phyloP scores from a whole-genome alignment of 176 grass and related monocot genomes.

The Stipa capillata region DNA sequence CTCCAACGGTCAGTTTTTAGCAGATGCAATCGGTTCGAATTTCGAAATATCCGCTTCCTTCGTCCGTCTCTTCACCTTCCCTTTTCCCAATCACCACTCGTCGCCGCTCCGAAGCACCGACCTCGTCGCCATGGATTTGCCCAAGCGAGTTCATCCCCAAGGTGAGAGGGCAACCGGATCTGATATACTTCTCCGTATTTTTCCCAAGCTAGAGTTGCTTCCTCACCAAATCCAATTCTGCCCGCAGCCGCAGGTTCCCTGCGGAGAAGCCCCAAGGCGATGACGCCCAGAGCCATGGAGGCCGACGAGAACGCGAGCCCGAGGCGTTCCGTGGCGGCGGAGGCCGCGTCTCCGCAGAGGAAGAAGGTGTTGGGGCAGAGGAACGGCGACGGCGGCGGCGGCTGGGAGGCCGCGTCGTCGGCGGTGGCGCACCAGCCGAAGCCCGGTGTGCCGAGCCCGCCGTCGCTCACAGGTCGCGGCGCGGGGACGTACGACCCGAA shows the following conservation, averaged over 20 bases:
- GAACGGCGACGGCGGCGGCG: background rate
- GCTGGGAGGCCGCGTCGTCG: background rate
- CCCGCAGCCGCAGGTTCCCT: background rate
- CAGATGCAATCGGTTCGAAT: conserved; percentile 3
- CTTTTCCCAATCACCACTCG: background rate
- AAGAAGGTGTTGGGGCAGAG: conserved; percentile 33
- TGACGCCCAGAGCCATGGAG: background rate
- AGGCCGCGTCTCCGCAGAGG: background rate
- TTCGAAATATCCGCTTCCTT: background rate
- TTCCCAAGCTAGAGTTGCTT: background rate
- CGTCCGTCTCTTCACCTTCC: background rate
- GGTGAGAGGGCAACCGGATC: conserved; percentile 6
- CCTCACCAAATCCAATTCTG: background rate
- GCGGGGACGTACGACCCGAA: conserved; percentile 53
- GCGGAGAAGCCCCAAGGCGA: background rate
- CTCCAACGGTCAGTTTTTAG: conserved; percentile 10
- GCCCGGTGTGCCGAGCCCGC: background rate
- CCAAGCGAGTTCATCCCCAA: conserved; percentile 3
- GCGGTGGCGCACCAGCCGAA: background rate
- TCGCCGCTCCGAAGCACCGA: background rate
- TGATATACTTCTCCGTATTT: background rate
- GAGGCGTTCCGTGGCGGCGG: background rate
- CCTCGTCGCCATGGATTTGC: conserved; percentile 22
- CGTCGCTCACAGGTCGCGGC: background rate
- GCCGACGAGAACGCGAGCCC: conserved; percentile 27